Evolutionary conservation across 2,329 filamentous ascomycete species (phyloP).

Genomic region (Periconia sp.): DNA sequence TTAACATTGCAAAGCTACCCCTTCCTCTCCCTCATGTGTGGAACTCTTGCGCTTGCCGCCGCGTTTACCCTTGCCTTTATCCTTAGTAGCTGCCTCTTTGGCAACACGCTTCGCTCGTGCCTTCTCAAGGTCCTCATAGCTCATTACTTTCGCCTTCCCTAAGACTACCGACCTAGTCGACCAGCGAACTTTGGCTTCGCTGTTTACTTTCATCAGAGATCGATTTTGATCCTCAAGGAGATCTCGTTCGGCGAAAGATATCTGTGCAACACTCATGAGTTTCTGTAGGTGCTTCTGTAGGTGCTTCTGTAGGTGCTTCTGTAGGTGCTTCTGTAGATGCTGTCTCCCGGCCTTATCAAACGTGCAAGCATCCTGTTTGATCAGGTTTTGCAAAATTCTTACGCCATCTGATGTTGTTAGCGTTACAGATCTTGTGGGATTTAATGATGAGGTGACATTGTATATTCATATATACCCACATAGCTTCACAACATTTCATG

Average conservation of each 20-base stretch:
- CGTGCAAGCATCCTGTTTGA: not conserved
- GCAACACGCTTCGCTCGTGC: slow-evolving; percentile 23
- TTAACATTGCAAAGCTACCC: slow-evolving; percentile 1
- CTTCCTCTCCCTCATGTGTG: not conserved
- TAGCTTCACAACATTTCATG: no score
- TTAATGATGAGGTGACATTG: no score
- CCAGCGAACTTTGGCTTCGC: slow-evolving; percentile 30
- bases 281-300: slow-evolving; percentile 15
- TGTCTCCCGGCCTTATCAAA: no score
- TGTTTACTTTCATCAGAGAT: slow-evolving; percentile 27
- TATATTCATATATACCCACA: no score
- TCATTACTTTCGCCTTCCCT: slow-evolving; percentile 29
- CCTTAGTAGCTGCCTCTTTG: slow-evolving; percentile 24
- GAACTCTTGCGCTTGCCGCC: not conserved
- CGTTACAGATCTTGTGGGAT: no score
- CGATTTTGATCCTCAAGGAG: slow-evolving; percentile 30
- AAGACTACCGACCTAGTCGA: slow-evolving; percentile 25
- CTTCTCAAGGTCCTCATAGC: slow-evolving; percentile 26
- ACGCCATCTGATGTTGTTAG: slow-evolving; percentile 21
- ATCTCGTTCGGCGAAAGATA: slow-evolving; percentile 19
- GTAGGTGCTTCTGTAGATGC: no score
- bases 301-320: no score
- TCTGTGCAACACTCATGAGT: slow-evolving; percentile 24
- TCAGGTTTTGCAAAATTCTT: slow-evolving; percentile 1
- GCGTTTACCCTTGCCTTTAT: slow-evolving; percentile 3